A percentile compares a stretch with the other conserved stretches of the same genome.
phyloP scores from a whole-genome alignment of 225 moss, liverwort and hornwort species.

The Sphagnum tenellum region DNA sequence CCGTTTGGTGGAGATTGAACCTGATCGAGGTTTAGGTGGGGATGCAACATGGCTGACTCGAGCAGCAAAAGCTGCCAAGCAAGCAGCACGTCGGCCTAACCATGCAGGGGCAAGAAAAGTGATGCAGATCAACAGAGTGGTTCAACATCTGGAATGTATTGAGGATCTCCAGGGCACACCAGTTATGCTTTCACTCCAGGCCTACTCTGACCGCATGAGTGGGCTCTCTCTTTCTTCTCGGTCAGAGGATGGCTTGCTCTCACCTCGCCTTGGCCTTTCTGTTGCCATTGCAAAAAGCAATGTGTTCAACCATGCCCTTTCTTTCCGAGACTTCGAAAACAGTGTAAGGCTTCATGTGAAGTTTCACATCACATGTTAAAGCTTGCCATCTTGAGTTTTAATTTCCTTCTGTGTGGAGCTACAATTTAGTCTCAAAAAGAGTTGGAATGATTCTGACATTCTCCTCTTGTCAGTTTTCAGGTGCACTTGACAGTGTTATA shows the following conservation, averaged over 20 bases:
- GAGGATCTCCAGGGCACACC: constrained; percentile 73
- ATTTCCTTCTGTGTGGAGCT: neutral
- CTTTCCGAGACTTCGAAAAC: constrained; percentile 87
- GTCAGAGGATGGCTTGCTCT: constrained; percentile 75
- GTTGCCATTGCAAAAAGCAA: constrained; percentile 66
- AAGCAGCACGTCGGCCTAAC: constrained; percentile 81
- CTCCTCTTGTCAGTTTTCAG: neutral
- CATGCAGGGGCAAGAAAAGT: constrained; percentile 47
- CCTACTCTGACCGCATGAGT: constrained; percentile 79
- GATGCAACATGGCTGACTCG: constrained; percentile 79
- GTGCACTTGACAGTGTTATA: no score
- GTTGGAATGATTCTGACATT: neutral
- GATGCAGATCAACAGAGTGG: constrained; percentile 61
- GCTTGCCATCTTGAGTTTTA: neutral
- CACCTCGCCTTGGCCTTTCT: constrained; percentile 80
- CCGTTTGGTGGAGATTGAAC: constrained; percentile 89
- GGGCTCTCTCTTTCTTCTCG: constrained; percentile 64
- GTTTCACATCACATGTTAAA: neutral
- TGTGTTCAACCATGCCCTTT: constrained; percentile 57
- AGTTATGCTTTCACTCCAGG: constrained; percentile 93
- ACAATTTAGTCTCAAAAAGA: neutral
- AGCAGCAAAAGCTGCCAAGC: constrained; percentile 96
- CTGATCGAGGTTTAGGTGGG: constrained; percentile 53
- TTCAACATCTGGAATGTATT: constrained; percentile 59
- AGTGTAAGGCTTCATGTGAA: constrained; percentile 36